A percentile compares a stretch with the other conserved stretches of the same genome.
Evolutionary conservation across 2,329 filamentous ascomycete species (phyloP).

Genomic region (Lachnellula hyalina): DNA sequence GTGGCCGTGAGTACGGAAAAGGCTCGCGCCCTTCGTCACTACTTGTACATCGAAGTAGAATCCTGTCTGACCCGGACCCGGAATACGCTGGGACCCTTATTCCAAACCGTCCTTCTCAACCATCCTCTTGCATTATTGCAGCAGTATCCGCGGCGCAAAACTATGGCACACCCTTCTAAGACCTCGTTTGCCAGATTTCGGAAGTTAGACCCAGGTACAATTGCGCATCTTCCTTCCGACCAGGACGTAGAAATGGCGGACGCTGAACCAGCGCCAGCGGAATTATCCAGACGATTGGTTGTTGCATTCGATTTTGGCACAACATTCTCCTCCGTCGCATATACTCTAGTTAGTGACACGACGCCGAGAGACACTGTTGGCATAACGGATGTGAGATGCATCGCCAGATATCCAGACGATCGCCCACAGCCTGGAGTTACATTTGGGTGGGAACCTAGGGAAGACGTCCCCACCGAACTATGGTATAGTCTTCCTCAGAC

Average conservation of each 20-base stretch:
- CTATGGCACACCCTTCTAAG: background rate
- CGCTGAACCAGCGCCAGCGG: background rate
- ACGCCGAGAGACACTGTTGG: constrained; percentile 1
- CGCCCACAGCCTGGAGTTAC: background rate
- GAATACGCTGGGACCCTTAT: too few species aligned
- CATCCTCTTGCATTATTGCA: background rate
- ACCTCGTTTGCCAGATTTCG: constrained; percentile 1
- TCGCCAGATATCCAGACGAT: constrained; percentile 5
- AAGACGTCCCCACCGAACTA: constrained; percentile 7
- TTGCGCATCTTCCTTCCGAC: background rate
- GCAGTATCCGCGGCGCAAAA: background rate
- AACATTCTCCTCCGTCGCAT: constrained; percentile 5
- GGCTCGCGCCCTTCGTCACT: too few species aligned
- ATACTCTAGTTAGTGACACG: background rate
- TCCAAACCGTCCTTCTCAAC: background rate
- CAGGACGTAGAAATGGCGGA: constrained; percentile 5
- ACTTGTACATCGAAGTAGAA: too few species aligned
- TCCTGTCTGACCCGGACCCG: too few species aligned
- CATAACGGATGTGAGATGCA: constrained; percentile 2
- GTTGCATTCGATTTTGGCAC: constrained; percentile 5
- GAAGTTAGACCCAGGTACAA: background rate
- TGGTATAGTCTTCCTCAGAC: constrained; percentile 4
- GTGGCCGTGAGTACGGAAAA: too few species aligned
- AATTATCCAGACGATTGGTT: constrained; percentile 1
- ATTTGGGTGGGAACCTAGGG: background rate